Percentiles rank a stretch among this genome's conserved stretches.
phyloP scores from a whole-genome alignment of 345 rosid genomes.

The Erysimum cheiranthoides region DNA sequence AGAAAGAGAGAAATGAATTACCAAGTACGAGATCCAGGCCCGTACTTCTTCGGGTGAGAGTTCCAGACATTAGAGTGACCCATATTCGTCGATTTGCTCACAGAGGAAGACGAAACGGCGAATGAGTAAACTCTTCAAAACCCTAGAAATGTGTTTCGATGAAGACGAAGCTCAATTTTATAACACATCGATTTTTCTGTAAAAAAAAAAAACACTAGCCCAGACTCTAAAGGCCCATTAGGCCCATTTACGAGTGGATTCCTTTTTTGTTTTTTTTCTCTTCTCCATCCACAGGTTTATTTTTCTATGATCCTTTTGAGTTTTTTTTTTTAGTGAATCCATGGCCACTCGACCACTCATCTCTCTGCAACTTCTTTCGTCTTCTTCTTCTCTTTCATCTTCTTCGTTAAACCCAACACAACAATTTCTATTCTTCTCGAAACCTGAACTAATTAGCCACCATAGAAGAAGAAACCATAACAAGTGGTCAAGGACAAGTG shows the following conservation, averaged over 20 bases:
- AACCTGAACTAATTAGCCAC: not conserved
- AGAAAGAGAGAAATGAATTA: not conserved
- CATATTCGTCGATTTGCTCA: slow-evolving; percentile 38
- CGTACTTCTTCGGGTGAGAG: slow-evolving; percentile 61
- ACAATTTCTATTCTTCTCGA: slow-evolving; percentile 33
- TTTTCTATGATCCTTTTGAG: not conserved
- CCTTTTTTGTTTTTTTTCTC: not conserved
- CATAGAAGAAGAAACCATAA: slow-evolving; percentile 37
- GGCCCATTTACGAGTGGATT: not conserved
- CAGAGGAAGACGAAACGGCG: slow-evolving; percentile 21
- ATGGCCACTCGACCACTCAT: slow-evolving; percentile 59
- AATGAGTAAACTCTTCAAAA: slow-evolving; percentile 10
- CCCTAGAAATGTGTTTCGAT: slow-evolving; percentile 8
- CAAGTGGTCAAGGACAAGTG: slow-evolving; percentile 37
- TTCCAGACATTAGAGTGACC: slow-evolving; percentile 65
- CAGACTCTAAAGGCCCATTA: not conserved
- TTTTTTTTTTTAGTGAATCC: slow-evolving; percentile 35
- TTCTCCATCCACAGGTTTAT: slow-evolving; percentile 34
- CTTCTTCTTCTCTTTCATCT: slow-evolving; percentile 31
- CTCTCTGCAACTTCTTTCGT: slow-evolving; percentile 34
- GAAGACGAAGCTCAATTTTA: not conserved
- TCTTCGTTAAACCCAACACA: slow-evolving; percentile 34
- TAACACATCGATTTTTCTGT: not conserved
- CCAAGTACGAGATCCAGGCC: slow-evolving; percentile 67
- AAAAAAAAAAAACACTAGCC: not conserved